These are phyloP conservation scores for Geranium incanum DNA, from an alignment of 441 rosid genomes.

Conservation along the genomic window DNA sequence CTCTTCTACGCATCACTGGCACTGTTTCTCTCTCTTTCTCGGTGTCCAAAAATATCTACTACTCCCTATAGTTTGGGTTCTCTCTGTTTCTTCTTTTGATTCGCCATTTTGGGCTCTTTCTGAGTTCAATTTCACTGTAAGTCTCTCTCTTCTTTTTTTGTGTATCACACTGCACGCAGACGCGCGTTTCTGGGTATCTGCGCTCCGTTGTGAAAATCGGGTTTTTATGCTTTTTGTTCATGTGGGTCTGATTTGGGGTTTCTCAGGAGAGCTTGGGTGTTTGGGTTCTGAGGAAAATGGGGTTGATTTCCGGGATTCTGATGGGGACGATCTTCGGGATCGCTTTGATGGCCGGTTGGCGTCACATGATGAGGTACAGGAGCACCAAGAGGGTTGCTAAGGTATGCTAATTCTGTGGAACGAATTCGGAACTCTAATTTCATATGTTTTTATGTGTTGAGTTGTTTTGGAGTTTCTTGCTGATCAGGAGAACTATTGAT, in stretches of 20 bases:
- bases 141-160: neutral
- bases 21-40: no score
- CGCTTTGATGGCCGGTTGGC: constrained; percentile 90
- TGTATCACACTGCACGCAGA: neutral
- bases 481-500: neutral
- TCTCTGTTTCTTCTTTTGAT: neutral
- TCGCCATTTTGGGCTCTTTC: neutral
- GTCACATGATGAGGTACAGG: constrained; percentile 80
- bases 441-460: neutral
- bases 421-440: no score
- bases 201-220: neutral
- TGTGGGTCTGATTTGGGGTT: neutral
- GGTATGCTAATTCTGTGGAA: constrained; percentile 29
- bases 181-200: neutral
- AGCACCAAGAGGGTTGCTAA: constrained; percentile 71
- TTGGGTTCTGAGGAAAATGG: constrained; percentile 47
- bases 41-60: neutral
- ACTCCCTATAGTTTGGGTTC: no score
- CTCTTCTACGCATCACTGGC: no score
- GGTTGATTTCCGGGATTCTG: constrained; percentile 71
- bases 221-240: neutral
- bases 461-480: neutral
- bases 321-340: constrained; percentile 74
- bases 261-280: neutral
- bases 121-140: neutral